These are phyloP conservation scores for Gaertneriomyces semiglobifer DNA, from an alignment of 192 early-diverging fungal genomes.

Conservation along the genomic window DNA sequence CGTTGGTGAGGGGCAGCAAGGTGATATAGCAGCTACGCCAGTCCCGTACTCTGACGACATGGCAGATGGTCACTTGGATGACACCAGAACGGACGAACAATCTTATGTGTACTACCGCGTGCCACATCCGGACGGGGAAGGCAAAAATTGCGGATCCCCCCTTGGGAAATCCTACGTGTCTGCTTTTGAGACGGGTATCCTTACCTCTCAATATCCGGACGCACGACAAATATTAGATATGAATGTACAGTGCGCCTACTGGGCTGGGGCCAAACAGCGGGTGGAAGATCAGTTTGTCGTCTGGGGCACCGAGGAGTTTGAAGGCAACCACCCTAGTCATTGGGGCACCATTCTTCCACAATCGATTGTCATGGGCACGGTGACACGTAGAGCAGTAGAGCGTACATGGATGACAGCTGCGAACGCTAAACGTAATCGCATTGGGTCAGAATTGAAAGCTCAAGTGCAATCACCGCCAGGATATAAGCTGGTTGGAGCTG, in stretches of 20 bases:
- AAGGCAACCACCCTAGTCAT: conserved; percentile 12
- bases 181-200: conserved; percentile 73
- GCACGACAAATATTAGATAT: conserved; percentile 76
- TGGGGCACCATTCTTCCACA: conserved; percentile 85
- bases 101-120: conserved; percentile 61
- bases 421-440: conserved; percentile 82
- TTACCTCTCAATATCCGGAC: conserved; percentile 66
- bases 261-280: conserved; percentile 80
- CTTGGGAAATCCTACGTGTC: conserved; percentile 77
- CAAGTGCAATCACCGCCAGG: conserved; percentile 78
- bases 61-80: conserved; percentile 44
- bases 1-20: conserved; percentile 50
- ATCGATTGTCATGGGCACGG: conserved; percentile 88
- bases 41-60: conserved; percentile 41
- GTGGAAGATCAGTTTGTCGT: conserved; percentile 82
- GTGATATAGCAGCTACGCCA: background rate
- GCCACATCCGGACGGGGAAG: conserved; percentile 84
- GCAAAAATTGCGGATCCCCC: conserved; percentile 76
- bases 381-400: conserved; percentile 92
- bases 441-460: conserved; percentile 93
- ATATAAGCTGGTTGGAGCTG: conserved; percentile 88
- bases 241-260: conserved; percentile 83
- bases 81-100: conserved; percentile 26
- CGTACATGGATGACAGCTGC: conserved; percentile 93
- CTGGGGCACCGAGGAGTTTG: conserved; percentile 46